Evolutionary conservation across 306 rosid genomes (phyloP).

Genomic region (Benincasa hispida): DNA sequence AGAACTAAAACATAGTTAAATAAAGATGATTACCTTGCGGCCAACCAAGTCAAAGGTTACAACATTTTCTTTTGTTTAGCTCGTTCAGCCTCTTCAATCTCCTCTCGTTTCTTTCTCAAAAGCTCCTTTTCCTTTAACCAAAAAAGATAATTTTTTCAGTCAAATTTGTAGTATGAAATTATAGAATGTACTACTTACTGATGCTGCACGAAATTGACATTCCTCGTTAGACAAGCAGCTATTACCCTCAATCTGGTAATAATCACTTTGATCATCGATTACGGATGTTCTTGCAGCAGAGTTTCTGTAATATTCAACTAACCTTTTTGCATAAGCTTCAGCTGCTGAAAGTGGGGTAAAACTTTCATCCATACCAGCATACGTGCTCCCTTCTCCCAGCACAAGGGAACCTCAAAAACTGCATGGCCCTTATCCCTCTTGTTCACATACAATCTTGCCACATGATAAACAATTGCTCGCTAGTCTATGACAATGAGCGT

Average conservation of each 20-base stretch:
- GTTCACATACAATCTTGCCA: conserved; percentile 92
- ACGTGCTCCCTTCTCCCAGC: conserved; percentile 70
- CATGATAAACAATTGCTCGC: conserved; percentile 87
- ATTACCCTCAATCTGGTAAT: conserved; percentile 90
- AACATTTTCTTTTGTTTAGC: conserved; percentile 66
- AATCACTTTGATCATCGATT: conserved; percentile 95
- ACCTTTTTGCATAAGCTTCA: conserved; percentile 89
- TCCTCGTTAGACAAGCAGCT: conserved; percentile 90
- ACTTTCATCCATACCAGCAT: conserved; percentile 81
- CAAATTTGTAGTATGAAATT: background rate
- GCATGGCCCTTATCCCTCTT: conserved; percentile 99
- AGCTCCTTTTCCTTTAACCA: conserved; percentile 67
- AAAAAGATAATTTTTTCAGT: background rate
- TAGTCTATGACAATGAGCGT: conserved; percentile 67
- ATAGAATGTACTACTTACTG: background rate
- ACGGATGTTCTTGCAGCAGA: conserved; percentile 95
- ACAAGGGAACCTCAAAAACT: conserved; percentile 78
- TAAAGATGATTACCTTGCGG: conserved; percentile 53
- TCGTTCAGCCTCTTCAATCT: conserved; percentile 81
- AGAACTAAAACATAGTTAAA: background rate
- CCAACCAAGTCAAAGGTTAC: conserved; percentile 94
- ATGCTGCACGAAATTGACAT: background rate
- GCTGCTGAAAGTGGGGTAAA: conserved; percentile 60
- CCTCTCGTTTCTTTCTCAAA: conserved; percentile 69
- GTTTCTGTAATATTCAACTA: conserved; percentile 76